Conservation (phyloP, 176 grass and related monocot genomes). For the Ensete ventricosum region DNA sequence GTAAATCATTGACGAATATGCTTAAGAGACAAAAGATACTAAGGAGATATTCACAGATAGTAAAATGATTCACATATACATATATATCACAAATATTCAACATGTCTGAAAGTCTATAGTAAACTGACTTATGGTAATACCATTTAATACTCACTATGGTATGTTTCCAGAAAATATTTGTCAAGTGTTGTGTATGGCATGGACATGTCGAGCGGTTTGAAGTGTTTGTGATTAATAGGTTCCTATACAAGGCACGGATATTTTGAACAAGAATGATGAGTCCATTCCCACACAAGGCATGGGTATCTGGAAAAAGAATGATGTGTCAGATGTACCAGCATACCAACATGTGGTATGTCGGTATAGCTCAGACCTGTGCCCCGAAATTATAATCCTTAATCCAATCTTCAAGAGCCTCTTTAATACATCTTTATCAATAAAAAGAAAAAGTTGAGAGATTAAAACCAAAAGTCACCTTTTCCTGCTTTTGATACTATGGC, state of each 20-base stretch:
- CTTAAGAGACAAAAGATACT: no score
- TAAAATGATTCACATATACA: background rate
- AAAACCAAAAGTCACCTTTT: conserved; percentile 43
- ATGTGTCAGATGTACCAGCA: no score
- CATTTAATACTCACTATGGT: no score
- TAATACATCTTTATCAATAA: background rate
- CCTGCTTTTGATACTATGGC: conserved; percentile 74
- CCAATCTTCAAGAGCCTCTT: background rate
- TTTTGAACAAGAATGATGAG: background rate
- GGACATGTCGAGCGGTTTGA: background rate
- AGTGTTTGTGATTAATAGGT: background rate
- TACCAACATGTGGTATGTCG: no score
- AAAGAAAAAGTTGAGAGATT: background rate
- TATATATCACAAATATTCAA: background rate
- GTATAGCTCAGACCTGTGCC: no score
- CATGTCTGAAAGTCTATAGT: no score
- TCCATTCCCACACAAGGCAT: background rate
- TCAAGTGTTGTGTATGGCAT: background rate
- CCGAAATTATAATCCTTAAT: no score
- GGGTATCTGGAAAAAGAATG: background rate
- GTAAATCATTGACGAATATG: no score
- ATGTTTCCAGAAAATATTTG: no score
- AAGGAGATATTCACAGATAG: background rate
- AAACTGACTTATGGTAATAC: no score
- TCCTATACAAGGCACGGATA: background rate